A percentile compares a stretch with the other conserved stretches of the same genome.
Conservation (phyloP, 2,329 filamentous ascomycete species). For the Sphaerulina populicola region DNA sequence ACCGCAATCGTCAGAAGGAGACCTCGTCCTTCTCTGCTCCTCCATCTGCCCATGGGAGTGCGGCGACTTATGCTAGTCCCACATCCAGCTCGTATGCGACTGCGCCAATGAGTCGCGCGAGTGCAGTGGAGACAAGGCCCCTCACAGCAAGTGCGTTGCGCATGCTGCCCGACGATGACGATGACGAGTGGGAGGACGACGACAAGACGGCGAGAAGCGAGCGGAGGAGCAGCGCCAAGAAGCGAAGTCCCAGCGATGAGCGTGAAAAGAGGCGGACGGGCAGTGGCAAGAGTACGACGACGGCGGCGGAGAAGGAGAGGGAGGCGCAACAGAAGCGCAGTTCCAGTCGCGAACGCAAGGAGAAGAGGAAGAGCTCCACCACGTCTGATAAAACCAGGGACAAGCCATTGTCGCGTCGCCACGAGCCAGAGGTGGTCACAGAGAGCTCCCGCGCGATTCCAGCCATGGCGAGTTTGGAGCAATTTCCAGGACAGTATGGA, state of each 20-base stretch:
- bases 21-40: neutral
- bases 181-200: conserved; percentile 28
- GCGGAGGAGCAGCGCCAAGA: conserved; percentile 21
- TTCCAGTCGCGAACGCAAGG: conserved; percentile 18
- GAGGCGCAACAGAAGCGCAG: conserved; percentile 24
- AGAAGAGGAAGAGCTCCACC: conserved; percentile 12
- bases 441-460: conserved; percentile 24
- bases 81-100: conserved; percentile 30
- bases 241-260: conserved; percentile 19
- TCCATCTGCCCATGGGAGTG: conserved; percentile 5
- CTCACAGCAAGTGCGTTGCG: conserved; percentile 33
- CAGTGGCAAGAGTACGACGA: conserved; percentile 18
- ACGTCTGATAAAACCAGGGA: conserved; percentile 18
- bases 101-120: conserved; percentile 26
- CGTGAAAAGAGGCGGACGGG: conserved; percentile 26
- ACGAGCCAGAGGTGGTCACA: conserved; percentile 13
- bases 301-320: conserved; percentile 17
- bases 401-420: conserved; percentile 8
- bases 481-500: conserved; percentile 29
- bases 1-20: conserved; percentile 10
- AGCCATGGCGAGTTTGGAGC: conserved; percentile 27
- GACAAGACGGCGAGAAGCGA: conserved; percentile 27
- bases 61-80: conserved; percentile 8
- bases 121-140: conserved; percentile 17
- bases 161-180: conserved; percentile 27